Evolutionary conservation across 2,329 filamentous ascomycete genomes (phyloP).

Genomic region (Diatrype stigma): DNA sequence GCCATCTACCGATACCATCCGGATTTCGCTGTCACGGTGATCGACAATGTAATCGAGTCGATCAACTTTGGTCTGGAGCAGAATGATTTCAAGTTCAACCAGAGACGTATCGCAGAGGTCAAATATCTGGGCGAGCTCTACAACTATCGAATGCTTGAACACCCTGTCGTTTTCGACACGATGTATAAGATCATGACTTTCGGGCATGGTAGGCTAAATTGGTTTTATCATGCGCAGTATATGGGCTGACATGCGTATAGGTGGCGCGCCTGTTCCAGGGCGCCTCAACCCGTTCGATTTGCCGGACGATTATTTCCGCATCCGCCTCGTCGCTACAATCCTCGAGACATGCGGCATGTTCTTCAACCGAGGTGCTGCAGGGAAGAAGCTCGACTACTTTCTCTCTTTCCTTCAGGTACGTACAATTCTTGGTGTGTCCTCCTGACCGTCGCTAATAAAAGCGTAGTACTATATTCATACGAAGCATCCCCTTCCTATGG

Average conservation of each 20-base stretch:
- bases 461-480: constrained; percentile 85
- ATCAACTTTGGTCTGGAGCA: constrained; percentile 85
- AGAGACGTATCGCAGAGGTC: constrained; percentile 88
- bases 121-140: constrained; percentile 97
- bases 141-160: constrained; percentile 95
- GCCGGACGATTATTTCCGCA: constrained; percentile 93
- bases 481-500: constrained; percentile 88
- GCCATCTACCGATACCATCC: constrained; percentile 90
- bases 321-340: constrained; percentile 82
- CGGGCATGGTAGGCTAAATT: constrained; percentile 61
- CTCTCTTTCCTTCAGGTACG: constrained; percentile 83
- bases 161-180: constrained; percentile 89
- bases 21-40: constrained; percentile 82
- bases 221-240: background rate
- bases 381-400: constrained; percentile 98
- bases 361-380: constrained; percentile 87
- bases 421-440: constrained; percentile 5
- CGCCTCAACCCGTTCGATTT: constrained; percentile 74
- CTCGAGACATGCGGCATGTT: constrained; percentile 95
- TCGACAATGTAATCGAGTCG: constrained; percentile 87
- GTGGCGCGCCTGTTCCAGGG: constrained; percentile 76
- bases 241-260: constrained; percentile 32
- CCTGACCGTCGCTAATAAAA: constrained; percentile 11
- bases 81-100: constrained; percentile 97
- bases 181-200: constrained; percentile 94